These are phyloP conservation scores for Xerocomus spinulosus DNA, from an alignment of 768 basidiomycete species.

Conservation along the genomic window DNA sequence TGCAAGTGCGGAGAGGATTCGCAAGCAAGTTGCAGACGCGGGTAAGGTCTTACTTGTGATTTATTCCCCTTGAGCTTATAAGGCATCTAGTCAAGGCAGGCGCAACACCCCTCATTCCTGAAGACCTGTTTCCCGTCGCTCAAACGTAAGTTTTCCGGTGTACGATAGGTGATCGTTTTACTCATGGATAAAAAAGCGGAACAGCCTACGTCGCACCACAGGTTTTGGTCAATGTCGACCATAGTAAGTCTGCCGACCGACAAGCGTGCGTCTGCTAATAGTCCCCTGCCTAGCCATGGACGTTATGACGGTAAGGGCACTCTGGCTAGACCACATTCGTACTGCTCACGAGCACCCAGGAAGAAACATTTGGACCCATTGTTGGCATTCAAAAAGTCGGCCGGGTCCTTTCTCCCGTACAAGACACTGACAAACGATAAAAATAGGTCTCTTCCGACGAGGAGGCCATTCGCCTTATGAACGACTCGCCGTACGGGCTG, in stretches of 20 bases:
- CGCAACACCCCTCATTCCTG: conserved; percentile 70
- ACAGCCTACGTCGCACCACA: conserved; percentile 89
- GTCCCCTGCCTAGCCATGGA: conserved; percentile 63
- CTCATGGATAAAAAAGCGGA: conserved; percentile 42
- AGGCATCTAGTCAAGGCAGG: conserved; percentile 59
- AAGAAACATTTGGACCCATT: conserved; percentile 91
- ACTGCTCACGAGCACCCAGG: conserved; percentile 44
- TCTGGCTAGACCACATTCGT: too few species aligned
- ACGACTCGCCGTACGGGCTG: conserved; percentile 92
- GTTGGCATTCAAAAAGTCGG: conserved; percentile 88
- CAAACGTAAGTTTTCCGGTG: conserved; percentile 47
- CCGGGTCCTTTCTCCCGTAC: not conserved
- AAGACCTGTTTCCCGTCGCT: conserved; percentile 61
- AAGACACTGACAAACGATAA: not conserved
- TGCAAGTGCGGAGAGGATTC: conserved; percentile 78
- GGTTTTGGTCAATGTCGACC: conserved; percentile 84
- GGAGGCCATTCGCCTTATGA: conserved; percentile 89
- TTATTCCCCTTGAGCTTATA: not conserved
- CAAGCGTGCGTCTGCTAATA: conserved; percentile 1
- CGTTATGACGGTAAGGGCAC: conserved; percentile 71
- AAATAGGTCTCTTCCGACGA: conserved; percentile 73
- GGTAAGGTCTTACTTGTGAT: conserved; percentile 37
- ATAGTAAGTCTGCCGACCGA: conserved; percentile 50
- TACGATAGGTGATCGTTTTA: not conserved
- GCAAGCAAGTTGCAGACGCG: conserved; percentile 84